Evolutionary conservation across 345 rosid species (phyloP).

Genomic region (Schrenkiella parvula): DNA sequence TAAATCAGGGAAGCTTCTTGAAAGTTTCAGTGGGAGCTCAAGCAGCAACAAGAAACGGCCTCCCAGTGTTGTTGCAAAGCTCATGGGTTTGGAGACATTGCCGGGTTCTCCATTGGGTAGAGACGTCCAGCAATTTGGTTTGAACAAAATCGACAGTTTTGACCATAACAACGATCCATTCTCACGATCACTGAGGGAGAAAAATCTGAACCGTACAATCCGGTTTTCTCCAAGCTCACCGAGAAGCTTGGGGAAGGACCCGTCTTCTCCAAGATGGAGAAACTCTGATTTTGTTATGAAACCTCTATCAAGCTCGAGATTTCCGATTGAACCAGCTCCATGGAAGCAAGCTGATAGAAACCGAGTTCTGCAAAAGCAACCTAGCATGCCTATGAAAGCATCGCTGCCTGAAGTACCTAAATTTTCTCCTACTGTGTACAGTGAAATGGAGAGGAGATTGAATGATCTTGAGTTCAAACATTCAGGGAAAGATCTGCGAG

Average conservation of each 20-base stretch:
- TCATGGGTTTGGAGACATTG: slow-evolving; percentile 90
- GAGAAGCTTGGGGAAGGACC: slow-evolving; percentile 56
- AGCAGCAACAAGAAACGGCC: slow-evolving; percentile 51
- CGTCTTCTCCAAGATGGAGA: slow-evolving; percentile 70
- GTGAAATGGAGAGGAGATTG: slow-evolving; percentile 71
- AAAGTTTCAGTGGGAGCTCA: slow-evolving; percentile 32
- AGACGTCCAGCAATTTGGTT: slow-evolving; percentile 30
- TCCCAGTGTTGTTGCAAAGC: slow-evolving; percentile 83
- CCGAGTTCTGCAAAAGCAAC: slow-evolving; percentile 46
- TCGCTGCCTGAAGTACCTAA: slow-evolving; percentile 29
- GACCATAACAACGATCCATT: slow-evolving; percentile 42
- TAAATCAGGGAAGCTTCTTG: slow-evolving; percentile 35
- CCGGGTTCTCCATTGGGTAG: slow-evolving; percentile 56
- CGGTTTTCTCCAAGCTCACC: slow-evolving; percentile 45
- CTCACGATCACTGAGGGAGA: slow-evolving; percentile 44
- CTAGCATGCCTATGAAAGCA: slow-evolving; percentile 35
- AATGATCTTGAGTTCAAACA: slow-evolving; percentile 78
- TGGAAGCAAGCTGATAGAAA: slow-evolving; percentile 73
- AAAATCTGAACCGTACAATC: slow-evolving; percentile 41
- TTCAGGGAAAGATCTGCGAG: slow-evolving; percentile 81
- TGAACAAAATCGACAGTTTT: slow-evolving; percentile 26
- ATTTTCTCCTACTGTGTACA: slow-evolving; percentile 55
- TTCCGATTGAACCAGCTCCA: slow-evolving; percentile 90
- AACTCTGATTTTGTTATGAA: slow-evolving; percentile 67
- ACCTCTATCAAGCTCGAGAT: slow-evolving; percentile 55